A percentile compares a stretch with the other conserved stretches of the same genome.
phyloP scores from a whole-genome alignment of 345 rosid genomes.

The Eucalyptus erythrocorys region DNA sequence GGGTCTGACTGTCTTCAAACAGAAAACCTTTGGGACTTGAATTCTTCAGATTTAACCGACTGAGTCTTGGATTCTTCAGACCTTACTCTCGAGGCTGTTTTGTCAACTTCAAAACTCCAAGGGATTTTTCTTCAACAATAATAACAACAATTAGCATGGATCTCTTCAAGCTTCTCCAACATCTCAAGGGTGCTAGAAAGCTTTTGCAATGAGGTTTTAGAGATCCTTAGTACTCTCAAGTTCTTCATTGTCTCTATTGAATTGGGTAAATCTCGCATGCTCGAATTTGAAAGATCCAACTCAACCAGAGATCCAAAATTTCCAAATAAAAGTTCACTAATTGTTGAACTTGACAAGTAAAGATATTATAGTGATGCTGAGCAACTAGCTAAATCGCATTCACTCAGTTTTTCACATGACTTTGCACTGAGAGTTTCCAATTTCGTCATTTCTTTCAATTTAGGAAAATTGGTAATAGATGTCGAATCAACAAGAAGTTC shows the following conservation, averaged over 20 bases:
- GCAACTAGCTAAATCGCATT: neutral
- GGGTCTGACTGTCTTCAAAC: no score
- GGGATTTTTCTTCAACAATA: no score
- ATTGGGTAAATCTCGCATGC: neutral
- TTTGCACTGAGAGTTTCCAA: neutral
- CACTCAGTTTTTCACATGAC: neutral
- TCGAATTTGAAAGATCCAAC: rapidly evolving
- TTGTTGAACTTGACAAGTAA: rapidly evolving
- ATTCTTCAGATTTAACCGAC: no score
- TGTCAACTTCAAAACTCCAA: no score
- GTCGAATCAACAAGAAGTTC: neutral
- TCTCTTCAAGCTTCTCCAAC: neutral
- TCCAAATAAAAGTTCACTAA: neutral
- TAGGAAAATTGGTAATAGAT: neutral
- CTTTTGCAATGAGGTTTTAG: rapidly evolving
- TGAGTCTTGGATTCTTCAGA: no score
- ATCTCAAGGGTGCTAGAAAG: neutral
- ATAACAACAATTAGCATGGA: no score
- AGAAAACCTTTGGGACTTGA: no score
- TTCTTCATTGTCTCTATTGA: neutral
- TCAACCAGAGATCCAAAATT: neutral
- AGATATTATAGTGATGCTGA: neutral
- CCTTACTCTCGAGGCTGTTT: no score
- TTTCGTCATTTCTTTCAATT: neutral
- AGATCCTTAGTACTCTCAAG: neutral